phyloP scores from a whole-genome alignment of 179 eudicot genomes.

The Actinidia chinensis region DNA sequence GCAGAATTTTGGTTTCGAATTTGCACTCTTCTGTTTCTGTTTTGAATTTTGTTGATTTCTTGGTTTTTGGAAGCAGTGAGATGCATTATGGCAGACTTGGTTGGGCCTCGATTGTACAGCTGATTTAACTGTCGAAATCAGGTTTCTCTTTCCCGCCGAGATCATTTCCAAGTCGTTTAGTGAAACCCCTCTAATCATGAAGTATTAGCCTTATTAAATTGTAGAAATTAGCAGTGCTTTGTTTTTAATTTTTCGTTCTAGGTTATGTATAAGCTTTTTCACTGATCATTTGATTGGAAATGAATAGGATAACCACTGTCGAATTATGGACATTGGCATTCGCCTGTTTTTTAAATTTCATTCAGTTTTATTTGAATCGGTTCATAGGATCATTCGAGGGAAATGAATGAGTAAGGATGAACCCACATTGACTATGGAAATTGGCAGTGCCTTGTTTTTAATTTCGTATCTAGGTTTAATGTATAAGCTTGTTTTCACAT shows the following conservation, averaged over 20 bases:
- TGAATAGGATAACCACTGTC: too few relatives aligned
- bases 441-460: too few relatives aligned
- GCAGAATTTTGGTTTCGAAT: conserved; percentile 1
- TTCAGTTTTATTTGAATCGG: too few relatives aligned
- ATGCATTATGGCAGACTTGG: conserved; percentile 27
- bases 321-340: too few relatives aligned
- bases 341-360: too few relatives aligned
- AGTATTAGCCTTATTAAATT: neutral
- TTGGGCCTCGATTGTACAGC: conserved; percentile 47
- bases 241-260: neutral
- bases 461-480: too few relatives aligned
- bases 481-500: too few relatives aligned
- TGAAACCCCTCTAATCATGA: conserved; percentile 17
- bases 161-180: conserved; percentile 56
- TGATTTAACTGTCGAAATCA: conserved; percentile 48
- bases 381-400: too few relatives aligned
- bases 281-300: too few relatives aligned
- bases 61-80: conserved; percentile 14
- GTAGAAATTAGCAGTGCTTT: neutral
- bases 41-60: neutral
- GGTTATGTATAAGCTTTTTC: neutral
- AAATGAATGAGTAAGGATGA: too few relatives aligned
- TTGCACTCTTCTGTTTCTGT: neutral
- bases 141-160: conserved; percentile 47
- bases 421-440: too few relatives aligned